Evolutionary conservation across 768 basidiomycete genomes (phyloP).

Genomic region (Hysterangium stoloniferum): DNA sequence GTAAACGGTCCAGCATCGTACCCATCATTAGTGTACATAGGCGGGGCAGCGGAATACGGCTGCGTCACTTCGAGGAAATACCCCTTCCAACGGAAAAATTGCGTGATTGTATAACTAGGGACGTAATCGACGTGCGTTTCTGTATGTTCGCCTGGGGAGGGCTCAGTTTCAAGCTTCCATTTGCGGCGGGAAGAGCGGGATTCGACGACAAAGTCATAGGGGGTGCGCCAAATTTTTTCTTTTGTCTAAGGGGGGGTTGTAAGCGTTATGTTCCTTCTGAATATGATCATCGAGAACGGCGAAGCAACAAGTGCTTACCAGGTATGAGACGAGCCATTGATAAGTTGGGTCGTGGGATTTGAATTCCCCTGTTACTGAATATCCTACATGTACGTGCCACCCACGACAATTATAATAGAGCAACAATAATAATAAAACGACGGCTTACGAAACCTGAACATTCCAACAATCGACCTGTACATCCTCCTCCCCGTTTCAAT

Average conservation of each 20-base stretch:
- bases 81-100: constrained; percentile 38
- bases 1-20: no score
- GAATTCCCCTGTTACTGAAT: constrained; percentile 38
- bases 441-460: constrained; percentile 12
- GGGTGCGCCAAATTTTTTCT: constrained; percentile 34
- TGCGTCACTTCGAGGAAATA: constrained; percentile 29
- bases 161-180: constrained; percentile 28
- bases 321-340: constrained; percentile 40
- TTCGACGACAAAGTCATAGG: constrained; percentile 35
- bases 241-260: no score
- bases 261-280: neutral
- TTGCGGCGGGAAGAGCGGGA: constrained; percentile 33
- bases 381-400: constrained; percentile 23
- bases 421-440: neutral
- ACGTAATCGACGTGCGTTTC: constrained; percentile 33
- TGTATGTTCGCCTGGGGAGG: neutral
- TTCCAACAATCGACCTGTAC: constrained; percentile 11
- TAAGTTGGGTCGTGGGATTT: constrained; percentile 40
- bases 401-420: neutral
- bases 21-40: no score
- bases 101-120: constrained; percentile 32
- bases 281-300: neutral
- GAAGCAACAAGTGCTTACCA: constrained; percentile 25
- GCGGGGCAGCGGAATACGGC: no score
- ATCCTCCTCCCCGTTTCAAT: constrained; percentile 18